phyloP scores from a whole-genome alignment of 441 rosid genomes.

The Jatropha podagrica region DNA sequence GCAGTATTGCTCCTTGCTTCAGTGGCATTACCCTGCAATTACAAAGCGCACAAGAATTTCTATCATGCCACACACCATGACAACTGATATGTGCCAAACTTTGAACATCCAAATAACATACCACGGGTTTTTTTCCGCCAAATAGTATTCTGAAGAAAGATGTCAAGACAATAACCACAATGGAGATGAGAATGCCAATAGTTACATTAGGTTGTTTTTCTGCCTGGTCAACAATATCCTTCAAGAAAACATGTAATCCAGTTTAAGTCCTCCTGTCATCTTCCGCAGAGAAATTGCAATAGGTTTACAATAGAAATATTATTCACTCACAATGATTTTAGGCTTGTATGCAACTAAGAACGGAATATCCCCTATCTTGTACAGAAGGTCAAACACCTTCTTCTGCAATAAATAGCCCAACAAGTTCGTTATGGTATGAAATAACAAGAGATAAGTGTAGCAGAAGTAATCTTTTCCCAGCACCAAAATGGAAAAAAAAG shows the following conservation, averaged over 20 bases:
- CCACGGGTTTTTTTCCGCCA: not conserved
- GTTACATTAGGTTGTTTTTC: not conserved
- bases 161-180: not conserved
- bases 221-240: not conserved
- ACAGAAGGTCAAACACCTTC: not conserved
- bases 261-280: not conserved
- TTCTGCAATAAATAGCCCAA: not conserved
- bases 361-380: not conserved
- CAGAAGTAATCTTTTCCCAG: not conserved
- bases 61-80: not conserved
- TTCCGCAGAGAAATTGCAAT: not conserved
- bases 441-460: not conserved
- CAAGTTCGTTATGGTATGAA: not conserved
- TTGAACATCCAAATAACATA: not conserved
- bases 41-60: not conserved
- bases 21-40: not conserved
- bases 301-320: not conserved
- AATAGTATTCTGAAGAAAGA: not conserved
- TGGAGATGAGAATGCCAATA: not conserved
- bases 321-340: not conserved
- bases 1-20: not conserved
- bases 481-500: not conserved
- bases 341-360: not conserved
- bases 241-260: not conserved
- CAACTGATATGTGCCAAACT: not conserved